Base-by-base conservation (phyloP, 2,329 filamentous ascomycete genomes). In the Scortechinia acanthostroma region DNA sequence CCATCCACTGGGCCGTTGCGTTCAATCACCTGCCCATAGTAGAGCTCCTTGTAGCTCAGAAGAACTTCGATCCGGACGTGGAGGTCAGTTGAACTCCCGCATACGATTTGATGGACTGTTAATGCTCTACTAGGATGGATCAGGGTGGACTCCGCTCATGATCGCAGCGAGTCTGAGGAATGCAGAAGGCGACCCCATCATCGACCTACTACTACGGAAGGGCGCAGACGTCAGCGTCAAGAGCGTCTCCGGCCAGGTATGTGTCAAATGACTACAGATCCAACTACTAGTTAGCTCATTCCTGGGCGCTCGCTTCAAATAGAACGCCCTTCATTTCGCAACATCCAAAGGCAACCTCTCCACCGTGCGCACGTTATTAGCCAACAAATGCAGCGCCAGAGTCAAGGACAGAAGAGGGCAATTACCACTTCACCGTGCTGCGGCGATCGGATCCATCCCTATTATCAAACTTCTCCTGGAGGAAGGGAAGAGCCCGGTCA, bases 1-100 rank as follows among this genome's bases (percentile, higher is more conserved):
- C 93, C 2, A 81, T 97, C 47, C 93, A 98, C 71, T 98, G 93
- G 93, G 91, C 93, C 0, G 80, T 82, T 2, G 93, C 91, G 19
- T 86, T 87, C 62, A 94, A 93, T 60, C 83, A 81, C 52, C 65
- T 84, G 4, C 76, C 83, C 20, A 89, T 96, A 48, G 81, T 88
- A n/a, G 17, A 13, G 10, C 10, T 19, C 6, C 35, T 40, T 6
- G 35, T 40, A 40, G 6, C 10, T 17, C 71, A 73, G 49, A 83
- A 83, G 55, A 73, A 73, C 48, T 95, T 96, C 57, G 89, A 97
- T 58, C 77, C 88, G 0, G 91, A 97, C 62, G 83, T 83, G 10
- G 25, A 30, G 25, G 25, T 30, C 10, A n/a, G 10, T 30, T 10
- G n/a, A n/a, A n/a, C 25, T 30, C 25, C 25, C 10, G n/a, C 10